phyloP scores from a whole-genome alignment of 495 filamentous ascomycete species.

The Penicillium coprophilum region DNA sequence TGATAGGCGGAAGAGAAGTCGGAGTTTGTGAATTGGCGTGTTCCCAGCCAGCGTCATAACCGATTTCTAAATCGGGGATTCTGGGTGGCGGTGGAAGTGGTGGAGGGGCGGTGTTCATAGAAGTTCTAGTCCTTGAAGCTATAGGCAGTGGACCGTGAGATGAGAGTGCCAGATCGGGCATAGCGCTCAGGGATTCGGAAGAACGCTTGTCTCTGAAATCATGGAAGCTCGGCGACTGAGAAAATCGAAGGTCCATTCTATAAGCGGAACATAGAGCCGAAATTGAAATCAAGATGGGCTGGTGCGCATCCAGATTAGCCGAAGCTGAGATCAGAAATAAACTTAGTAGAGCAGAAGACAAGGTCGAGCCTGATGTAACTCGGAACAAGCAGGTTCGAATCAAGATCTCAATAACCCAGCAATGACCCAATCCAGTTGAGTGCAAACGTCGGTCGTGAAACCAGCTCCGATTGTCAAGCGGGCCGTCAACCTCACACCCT shows the following conservation, averaged over 20 bases:
- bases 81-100: constrained; percentile 62
- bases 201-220: constrained; percentile 41
- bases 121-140: constrained; percentile 45
- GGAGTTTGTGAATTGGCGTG: constrained; percentile 51
- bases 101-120: constrained; percentile 52
- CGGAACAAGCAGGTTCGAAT: constrained; percentile 19
- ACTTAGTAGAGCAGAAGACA: constrained; percentile 3
- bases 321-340: constrained; percentile 11
- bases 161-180: constrained; percentile 38
- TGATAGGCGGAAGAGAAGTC: constrained; percentile 46
- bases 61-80: constrained; percentile 53
- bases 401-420: constrained; percentile 23
- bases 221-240: constrained; percentile 54
- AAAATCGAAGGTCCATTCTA: constrained; percentile 59
- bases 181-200: constrained; percentile 24
- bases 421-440: constrained; percentile 35
- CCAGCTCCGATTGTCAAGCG: constrained; percentile 26
- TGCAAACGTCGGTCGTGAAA: constrained; percentile 30
- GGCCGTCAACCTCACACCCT: constrained; percentile 21
- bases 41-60: constrained; percentile 60
- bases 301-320: constrained; percentile 15
- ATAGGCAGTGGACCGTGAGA: constrained; percentile 58
- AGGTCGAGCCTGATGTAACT: constrained; percentile 4
- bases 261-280: constrained; percentile 24
- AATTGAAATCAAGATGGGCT: constrained; percentile 27